Conservation (phyloP, 805 yeast species). For the Candida namnaoensis region DNA sequence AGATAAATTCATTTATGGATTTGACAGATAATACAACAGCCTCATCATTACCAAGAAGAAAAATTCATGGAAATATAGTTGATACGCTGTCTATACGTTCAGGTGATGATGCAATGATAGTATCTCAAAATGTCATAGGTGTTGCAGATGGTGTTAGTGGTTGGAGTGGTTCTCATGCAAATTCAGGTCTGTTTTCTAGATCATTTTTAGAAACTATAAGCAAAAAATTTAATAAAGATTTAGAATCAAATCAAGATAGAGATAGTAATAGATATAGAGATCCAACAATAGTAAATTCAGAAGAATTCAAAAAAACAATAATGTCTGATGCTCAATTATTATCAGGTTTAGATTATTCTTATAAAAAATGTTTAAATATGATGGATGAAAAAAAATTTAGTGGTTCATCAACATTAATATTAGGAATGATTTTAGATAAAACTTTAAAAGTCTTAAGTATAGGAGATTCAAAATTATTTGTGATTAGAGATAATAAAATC, state of each 20-base stretch:
- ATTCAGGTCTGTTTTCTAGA: slow-evolving; percentile 45
- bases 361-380: slow-evolving; percentile 35
- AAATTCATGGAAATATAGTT: slow-evolving; percentile 43
- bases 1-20: slow-evolving; percentile 39
- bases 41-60: slow-evolving; percentile 37
- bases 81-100: slow-evolving; percentile 44
- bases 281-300: too few species aligned
- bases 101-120: slow-evolving; percentile 52
- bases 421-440: slow-evolving; percentile 41
- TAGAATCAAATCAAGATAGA: slow-evolving; percentile 26
- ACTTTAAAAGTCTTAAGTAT: slow-evolving; percentile 37
- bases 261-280: slow-evolving; percentile 3
- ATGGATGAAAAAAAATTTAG: slow-evolving; percentile 38
- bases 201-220: slow-evolving; percentile 42
- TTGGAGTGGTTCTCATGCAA: slow-evolving; percentile 39
- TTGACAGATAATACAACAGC: slow-evolving; percentile 36
- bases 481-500: slow-evolving; percentile 37
- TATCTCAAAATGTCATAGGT: slow-evolving; percentile 41
- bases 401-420: slow-evolving; percentile 41
- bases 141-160: slow-evolving; percentile 53
- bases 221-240: slow-evolving; percentile 20
- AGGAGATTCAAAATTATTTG: slow-evolving; percentile 41
- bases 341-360: slow-evolving; percentile 34
- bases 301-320: too few species aligned
- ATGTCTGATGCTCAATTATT: not conserved